Evolutionary conservation across 805 yeast species (phyloP).

Genomic region (Brettanomyces bruxellensis): DNA sequence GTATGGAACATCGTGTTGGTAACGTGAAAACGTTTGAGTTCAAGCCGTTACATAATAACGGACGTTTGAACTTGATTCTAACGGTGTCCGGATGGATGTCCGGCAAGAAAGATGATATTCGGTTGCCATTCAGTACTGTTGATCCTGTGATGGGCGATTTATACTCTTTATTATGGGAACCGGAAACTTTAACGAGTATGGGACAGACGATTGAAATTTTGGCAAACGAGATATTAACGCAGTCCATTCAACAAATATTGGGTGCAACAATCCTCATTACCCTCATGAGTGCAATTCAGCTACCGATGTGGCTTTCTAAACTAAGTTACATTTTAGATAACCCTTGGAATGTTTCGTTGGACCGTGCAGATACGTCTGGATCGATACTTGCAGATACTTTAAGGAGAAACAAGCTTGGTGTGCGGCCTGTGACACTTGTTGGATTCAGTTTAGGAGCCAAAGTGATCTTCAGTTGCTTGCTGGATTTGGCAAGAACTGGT

Average conservation of each 20-base stretch:
- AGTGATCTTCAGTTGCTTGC: slow-evolving; percentile 79
- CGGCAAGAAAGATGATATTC: slow-evolving; percentile 88
- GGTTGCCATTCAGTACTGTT: slow-evolving; percentile 91
- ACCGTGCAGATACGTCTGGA: slow-evolving; percentile 97
- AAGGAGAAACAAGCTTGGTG: slow-evolving; percentile 80
- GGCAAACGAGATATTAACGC: slow-evolving; percentile 88
- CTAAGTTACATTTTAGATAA: slow-evolving; percentile 84
- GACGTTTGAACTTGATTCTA: slow-evolving; percentile 74
- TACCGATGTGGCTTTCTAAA: slow-evolving; percentile 87
- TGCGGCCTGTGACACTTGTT: slow-evolving; percentile 82
- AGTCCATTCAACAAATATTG: slow-evolving; percentile 88
- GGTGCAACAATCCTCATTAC: slow-evolving; percentile 88
- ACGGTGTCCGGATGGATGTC: slow-evolving; percentile 98
- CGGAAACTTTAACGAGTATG: slow-evolving; percentile 90
- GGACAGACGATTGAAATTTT: slow-evolving; percentile 93
- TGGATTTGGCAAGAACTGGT: slow-evolving; percentile 77
- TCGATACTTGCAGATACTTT: slow-evolving; percentile 83
- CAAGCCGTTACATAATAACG: slow-evolving; percentile 84
- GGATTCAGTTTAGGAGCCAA: slow-evolving; percentile 95
- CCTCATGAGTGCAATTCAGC: slow-evolving; percentile 84
- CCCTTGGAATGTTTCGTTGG: slow-evolving; percentile 97
- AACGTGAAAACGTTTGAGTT: slow-evolving; percentile 92
- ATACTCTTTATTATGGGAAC: slow-evolving; percentile 92
- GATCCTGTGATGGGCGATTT: slow-evolving; percentile 98
- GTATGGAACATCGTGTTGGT: slow-evolving; percentile 82